A percentile compares a stretch with the other conserved stretches of the same genome.
These are phyloP conservation scores for Podila clonocystis DNA, from an alignment of 192 early-diverging fungal genomes.

Conservation along the genomic window DNA sequence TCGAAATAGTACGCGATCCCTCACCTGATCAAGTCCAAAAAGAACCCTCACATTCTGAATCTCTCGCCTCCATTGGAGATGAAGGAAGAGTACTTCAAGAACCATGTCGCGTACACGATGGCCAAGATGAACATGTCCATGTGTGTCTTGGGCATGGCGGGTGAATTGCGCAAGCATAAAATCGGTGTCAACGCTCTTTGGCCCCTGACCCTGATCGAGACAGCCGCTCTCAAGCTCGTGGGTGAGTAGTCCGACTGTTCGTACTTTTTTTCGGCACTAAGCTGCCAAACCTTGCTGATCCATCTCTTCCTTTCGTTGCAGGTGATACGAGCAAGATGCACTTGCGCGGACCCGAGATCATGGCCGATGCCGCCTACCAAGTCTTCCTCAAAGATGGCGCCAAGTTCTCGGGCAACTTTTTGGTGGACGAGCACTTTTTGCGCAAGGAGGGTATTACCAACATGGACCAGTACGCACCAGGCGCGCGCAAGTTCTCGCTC, in stretches of 20 bases:
- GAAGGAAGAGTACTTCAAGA: conserved; percentile 75
- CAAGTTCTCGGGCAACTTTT: conserved; percentile 74
- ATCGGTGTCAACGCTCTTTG: conserved; percentile 76
- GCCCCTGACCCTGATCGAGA: conserved; percentile 82
- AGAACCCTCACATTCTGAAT: conserved; percentile 81
- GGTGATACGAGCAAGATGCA: conserved; percentile 22
- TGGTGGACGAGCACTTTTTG: conserved; percentile 84
- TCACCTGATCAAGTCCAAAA: conserved; percentile 68
- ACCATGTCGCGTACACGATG: conserved; percentile 73
- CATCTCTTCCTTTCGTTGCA: not conserved
- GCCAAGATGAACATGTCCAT: conserved; percentile 83
- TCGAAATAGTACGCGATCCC: conserved; percentile 68
- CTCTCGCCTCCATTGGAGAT: conserved; percentile 78
- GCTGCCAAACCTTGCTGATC: too few relatives aligned
- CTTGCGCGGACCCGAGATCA: conserved; percentile 64
- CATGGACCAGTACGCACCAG: conserved; percentile 76
- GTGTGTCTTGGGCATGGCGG: conserved; percentile 75
- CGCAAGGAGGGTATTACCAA: conserved; percentile 74
- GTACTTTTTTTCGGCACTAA: too few relatives aligned
- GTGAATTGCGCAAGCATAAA: conserved; percentile 70
- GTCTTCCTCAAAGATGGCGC: conserved; percentile 66
- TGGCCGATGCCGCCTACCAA: conserved; percentile 78
- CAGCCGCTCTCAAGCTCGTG: conserved; percentile 68
- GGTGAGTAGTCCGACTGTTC: too few relatives aligned
- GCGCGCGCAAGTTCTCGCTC: conserved; percentile 63